Conservation (phyloP, 164 flowering plant genomes). For the Vitis labrusca region DNA sequence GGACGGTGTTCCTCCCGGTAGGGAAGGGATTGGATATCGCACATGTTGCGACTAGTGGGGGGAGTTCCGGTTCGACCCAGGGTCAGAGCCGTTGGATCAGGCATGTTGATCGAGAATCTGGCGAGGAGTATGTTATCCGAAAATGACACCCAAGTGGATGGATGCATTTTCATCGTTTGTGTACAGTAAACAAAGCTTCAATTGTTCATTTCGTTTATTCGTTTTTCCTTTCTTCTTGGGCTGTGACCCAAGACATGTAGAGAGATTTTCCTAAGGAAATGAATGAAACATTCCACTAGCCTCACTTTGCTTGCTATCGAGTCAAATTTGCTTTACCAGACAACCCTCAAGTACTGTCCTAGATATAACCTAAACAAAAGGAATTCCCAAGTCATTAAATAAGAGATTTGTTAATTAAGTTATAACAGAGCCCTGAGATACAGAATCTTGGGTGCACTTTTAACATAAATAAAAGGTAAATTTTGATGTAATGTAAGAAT, state of each 20-base stretch:
- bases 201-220: neutral
- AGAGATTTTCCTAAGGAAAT: neutral
- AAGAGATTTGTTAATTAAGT: no score
- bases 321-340: no score
- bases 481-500: neutral
- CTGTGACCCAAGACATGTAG: neutral
- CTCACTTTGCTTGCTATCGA: neutral
- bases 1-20: slow-evolving; percentile 77
- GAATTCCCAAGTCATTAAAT: no score
- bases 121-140: slow-evolving; percentile 55
- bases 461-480: no score
- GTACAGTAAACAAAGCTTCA: no score
- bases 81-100: slow-evolving; percentile 60
- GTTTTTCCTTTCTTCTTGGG: neutral
- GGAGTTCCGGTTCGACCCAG: slow-evolving; percentile 14
- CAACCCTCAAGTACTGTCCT: no score
- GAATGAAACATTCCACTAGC: neutral
- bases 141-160: slow-evolving; percentile 22
- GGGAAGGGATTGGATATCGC: slow-evolving; percentile 84
- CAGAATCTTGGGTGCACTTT: no score
- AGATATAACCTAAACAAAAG: no score
- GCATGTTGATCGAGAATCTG: slow-evolving; percentile 49
- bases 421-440: no score
- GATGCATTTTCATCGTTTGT: no score
- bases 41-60: slow-evolving; percentile 43